Base-by-base conservation (phyloP, 768 basidiomycete species). In the Xerocomus potaroensis region DNA sequence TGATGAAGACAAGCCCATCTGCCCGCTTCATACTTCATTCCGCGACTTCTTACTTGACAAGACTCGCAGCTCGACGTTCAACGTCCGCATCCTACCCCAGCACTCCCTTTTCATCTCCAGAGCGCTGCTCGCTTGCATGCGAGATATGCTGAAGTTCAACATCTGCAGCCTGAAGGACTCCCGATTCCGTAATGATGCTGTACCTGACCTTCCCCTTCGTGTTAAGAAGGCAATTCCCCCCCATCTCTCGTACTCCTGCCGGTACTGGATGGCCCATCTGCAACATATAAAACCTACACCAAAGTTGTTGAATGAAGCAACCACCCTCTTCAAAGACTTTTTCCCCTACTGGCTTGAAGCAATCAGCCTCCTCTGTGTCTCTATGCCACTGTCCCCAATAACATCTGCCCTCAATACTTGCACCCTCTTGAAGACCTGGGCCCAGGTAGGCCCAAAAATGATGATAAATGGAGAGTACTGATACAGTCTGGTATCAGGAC, bases 341-440 rank as follows among this genome's bases (percentile, higher is more conserved):
- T n/a, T n/a, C n/a, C n/a, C n/a, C n/a, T n/a, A n/a, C n/a, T n/a
- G n/a, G n/a, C n/a, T n/a, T n/a, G n/a, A n/a, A n/a, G n/a, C n/a
- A n/a, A n/a, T n/a, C n/a, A 44, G 33, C 8, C 41, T 41, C 19
- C 41, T 41, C 16, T 41, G 16, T 19, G 19, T 29, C 6, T 18
- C 9, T 8, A 19, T 24, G 3, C 23, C 16, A 8, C 7, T 26
- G n/a, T n/a, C n/a, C 12, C 7, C 30, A 4, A 39, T 39, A 10
- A n/a, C 5, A 32, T 37, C 49, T 47, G 41, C 49, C 9, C 1
- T 27, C 11, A 29, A 47, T 23, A 14, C 39, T 4, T 51, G 46
- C 38, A 48, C 22, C 1, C 36, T 11, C 10, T 8, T 51, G 10
- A 4, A 6, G 5, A 11, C 16, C n/a, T 51, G 50, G 50, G 31